A percentile compares a stretch with the other conserved stretches of the same genome.
These are phyloP conservation scores for Platismatia glauca DNA, from an alignment of 495 filamentous ascomycete genomes.

Conservation along the genomic window DNA sequence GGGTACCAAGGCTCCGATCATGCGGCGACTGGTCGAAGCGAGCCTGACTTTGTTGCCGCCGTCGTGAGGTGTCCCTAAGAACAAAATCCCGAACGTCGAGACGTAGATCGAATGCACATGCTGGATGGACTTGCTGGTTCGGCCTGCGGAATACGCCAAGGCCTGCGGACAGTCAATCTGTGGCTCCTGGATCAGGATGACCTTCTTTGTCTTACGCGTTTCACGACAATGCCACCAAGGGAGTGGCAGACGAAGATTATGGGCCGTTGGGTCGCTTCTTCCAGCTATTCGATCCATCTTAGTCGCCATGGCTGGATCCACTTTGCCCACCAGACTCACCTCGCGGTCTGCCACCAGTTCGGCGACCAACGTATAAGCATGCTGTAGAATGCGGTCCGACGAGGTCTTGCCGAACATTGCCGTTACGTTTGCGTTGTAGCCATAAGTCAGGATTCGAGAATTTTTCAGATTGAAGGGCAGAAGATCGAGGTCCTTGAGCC, in stretches of 20 bases:
- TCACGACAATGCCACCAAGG: slow-evolving; percentile 22
- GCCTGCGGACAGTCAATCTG: slow-evolving; percentile 11
- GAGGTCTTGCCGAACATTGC: slow-evolving; percentile 21
- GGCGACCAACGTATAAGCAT: slow-evolving; percentile 29
- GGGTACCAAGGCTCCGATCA: slow-evolving; percentile 20
- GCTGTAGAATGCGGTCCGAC: slow-evolving; percentile 26
- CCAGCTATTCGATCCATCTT: slow-evolving; percentile 12
- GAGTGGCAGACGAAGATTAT: slow-evolving; percentile 23
- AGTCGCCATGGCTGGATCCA: neutral
- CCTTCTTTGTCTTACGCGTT: slow-evolving; percentile 15
- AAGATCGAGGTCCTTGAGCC: slow-evolving; percentile 25
- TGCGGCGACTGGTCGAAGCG: slow-evolving; percentile 19
- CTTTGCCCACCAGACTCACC: slow-evolving; percentile 4
- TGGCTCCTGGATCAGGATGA: neutral
- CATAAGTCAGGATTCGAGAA: slow-evolving; percentile 26
- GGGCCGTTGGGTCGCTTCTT: slow-evolving; percentile 18
- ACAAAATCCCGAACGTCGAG: slow-evolving; percentile 31
- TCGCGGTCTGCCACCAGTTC: slow-evolving; percentile 22
- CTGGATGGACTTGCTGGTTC: slow-evolving; percentile 13
- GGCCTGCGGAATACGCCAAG: slow-evolving; percentile 19
- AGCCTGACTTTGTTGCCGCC: slow-evolving; percentile 24
- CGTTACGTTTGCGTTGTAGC: slow-evolving; percentile 26
- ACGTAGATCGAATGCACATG: slow-evolving; percentile 32
- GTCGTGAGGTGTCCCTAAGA: slow-evolving; percentile 34
- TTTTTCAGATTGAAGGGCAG: slow-evolving; percentile 23